Base-by-base conservation (phyloP, 305 asterid genomes). In the Fraxinus angustifolia region DNA sequence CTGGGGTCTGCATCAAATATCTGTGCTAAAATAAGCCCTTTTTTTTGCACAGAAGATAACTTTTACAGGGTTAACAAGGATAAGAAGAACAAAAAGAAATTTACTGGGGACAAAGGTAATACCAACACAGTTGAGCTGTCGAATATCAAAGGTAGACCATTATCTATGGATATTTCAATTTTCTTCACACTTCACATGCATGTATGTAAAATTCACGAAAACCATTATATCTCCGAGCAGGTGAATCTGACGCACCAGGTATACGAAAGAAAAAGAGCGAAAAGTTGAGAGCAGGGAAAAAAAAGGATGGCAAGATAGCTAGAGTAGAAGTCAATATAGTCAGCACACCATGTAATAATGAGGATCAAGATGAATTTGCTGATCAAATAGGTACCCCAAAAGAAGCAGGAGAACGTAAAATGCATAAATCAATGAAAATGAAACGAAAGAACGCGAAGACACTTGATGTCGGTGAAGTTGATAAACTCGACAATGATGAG, bases 211-310 rank as follows among this genome's bases (percentile, higher is more conserved):
- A n/a, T 31, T 80, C 79, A 79, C 8, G 6, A 34, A 35, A 26
- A 1, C 11, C 33, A 78, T 82, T 48, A 42, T 83, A 81, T 12
- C 75, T 79, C 76, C 81, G 79, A 83, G 84, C 87, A 85, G 93
- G 87, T 62, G 85, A 78, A 79, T 65, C 84, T 11, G 87, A 30
- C n/a, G 77, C 74, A 77, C 48, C 58, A 48, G 86, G 60, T 60
- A 77, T 73, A 79, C 86, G 82, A 65, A 88, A 82, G 81, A 83
- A 48, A 74, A 87, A 68, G 85, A 76, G 76, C 58, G 88, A 79
- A 80, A 79, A 70, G 77, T 81, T 71, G 83, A 89, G 80, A 87
- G 85, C 77, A 34, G 86, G 75, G 75, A 92, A 88, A 84, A 82
- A 76, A 53, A 87, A 84, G 82, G 88, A 77, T 16, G 42, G 72